Base-by-base conservation (phyloP, 2,329 filamentous ascomycete genomes). In the Arachnopeziza araneosa region DNA sequence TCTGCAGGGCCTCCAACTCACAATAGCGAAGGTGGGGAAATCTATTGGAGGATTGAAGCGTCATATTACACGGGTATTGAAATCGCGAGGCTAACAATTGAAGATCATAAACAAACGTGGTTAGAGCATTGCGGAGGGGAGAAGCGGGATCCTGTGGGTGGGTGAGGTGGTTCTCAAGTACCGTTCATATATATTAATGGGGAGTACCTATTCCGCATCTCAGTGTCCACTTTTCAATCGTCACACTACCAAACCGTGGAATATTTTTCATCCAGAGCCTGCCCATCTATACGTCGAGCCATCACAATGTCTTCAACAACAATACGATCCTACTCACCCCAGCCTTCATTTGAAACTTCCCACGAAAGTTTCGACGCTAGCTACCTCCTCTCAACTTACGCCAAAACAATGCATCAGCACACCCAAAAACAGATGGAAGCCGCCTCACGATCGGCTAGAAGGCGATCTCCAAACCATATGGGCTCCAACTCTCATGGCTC, bases 381-480 rank as follows among this genome's bases (percentile, higher is more conserved):
- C 44, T 10, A 30, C 54, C n/a, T 50, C 26, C 10, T 56, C 56
- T 8, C 67, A 75, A 51, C 66, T 70, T 88, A 88, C 67, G 75
- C 84, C 17, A 79, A 79, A 61, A 82, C 78, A 59, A 88, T 88
- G 81, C 83, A 84, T 69, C 78, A 81, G 58, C 83, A 88, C 75
- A 88, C 85, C 63, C 85, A 84, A 76, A 77, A 79, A 59, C 85
- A 86, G 71, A 86, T 88, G 82, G 83, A 87, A 63, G 77, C 77
- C 8, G 78, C 78, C n/a, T 76, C 77, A 14, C 76, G 78, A 3
- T 77, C 78, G 12, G 77, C 80, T 1, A 70, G 73, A 9, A 59
- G 67, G 49, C 57, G 65, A 24, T 63, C 52, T 10, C 24, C 53
- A 14, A 62, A 61, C 44, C 24, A 30, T 1, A n/a, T 54, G 1